Conservation (phyloP, 75 land plant species). For the Azolla pinnata region DNA sequence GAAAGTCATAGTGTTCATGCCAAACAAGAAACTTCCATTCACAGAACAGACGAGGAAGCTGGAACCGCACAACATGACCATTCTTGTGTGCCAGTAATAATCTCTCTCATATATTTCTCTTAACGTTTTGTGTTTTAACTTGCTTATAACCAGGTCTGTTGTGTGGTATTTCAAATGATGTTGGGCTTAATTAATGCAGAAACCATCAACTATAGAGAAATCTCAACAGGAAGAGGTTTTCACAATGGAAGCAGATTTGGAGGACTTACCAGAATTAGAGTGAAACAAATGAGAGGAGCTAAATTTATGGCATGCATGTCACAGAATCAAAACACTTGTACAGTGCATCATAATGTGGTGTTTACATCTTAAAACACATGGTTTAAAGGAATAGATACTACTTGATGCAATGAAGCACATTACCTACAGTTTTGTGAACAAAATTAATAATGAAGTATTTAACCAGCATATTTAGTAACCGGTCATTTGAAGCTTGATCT, state of each 20-base stretch:
- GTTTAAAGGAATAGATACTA: no score
- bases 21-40: background rate
- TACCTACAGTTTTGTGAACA: no score
- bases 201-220: background rate
- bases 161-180: background rate
- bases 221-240: background rate
- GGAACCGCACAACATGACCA: background rate
- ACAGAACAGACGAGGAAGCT: background rate
- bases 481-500: no score
- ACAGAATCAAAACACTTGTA: no score
- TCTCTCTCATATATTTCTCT: background rate
- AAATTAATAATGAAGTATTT: no score
- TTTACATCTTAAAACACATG: no score
- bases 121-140: background rate
- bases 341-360: no score
- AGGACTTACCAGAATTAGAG: conserved; percentile 1
- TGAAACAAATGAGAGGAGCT: no score
- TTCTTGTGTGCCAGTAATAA: background rate
- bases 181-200: background rate
- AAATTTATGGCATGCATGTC: no score
- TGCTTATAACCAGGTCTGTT: background rate
- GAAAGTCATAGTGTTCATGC: background rate
- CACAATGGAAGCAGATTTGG: background rate
- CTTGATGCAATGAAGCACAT: no score
- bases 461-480: no score